phyloP scores from a whole-genome alignment of 306 rosid genomes.

The Cicer pinnatifidum region DNA sequence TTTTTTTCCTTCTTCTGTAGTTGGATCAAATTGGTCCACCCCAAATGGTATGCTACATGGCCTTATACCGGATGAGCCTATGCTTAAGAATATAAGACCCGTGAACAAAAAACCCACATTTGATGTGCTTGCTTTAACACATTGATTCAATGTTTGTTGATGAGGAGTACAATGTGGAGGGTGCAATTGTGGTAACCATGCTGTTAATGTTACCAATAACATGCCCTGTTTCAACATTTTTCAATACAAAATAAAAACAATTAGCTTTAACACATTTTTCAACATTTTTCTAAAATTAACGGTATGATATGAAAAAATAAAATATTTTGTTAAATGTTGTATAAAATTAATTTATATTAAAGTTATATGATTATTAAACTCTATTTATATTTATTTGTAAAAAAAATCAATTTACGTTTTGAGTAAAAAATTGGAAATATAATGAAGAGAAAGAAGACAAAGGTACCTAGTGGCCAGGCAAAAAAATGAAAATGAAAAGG shows the following conservation, averaged over 20 bases:
- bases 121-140: slow-evolving; percentile 47
- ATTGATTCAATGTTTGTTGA: slow-evolving; percentile 46
- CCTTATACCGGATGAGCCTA: slow-evolving; percentile 73
- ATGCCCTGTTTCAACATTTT: slow-evolving; percentile 61
- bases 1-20: slow-evolving; percentile 64
- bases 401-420: no score
- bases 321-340: no score
- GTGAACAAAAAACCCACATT: slow-evolving; percentile 53
- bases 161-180: slow-evolving; percentile 59
- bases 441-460: neutral
- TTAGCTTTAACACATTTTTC: no score
- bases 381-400: no score
- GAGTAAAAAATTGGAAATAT: no score
- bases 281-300: no score
- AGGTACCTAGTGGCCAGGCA: no score
- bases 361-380: no score
- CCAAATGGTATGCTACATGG: slow-evolving; percentile 95
- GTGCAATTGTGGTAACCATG: slow-evolving; percentile 65
- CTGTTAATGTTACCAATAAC: slow-evolving; percentile 65
- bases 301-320: no score
- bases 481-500: neutral
- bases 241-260: slow-evolving; percentile 2
- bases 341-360: no score
- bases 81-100: slow-evolving; percentile 57
- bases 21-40: slow-evolving; percentile 74